phyloP scores from a whole-genome alignment of 2,329 filamentous ascomycete genomes.

The Thielaviopsis punctulata region DNA sequence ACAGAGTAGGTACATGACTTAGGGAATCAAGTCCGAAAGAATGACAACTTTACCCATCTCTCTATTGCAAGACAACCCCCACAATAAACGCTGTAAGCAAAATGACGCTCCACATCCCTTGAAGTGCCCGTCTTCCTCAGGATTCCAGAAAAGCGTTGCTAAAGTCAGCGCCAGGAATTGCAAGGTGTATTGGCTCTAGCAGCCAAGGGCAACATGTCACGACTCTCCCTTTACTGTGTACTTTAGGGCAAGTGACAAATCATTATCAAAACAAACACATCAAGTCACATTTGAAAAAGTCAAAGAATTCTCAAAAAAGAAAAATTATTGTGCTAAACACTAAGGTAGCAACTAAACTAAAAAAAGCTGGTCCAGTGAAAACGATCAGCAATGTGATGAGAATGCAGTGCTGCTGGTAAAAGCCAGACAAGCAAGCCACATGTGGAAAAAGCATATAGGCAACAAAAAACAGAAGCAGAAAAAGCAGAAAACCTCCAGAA shows the following conservation, averaged over 20 bases:
- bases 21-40: conserved; percentile 14
- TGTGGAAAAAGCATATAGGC: conserved; percentile 13
- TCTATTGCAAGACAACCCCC: no score
- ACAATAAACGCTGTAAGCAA: neutral
- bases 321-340: neutral
- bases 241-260: neutral
- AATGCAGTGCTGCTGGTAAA: neutral
- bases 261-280: no score
- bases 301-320: neutral
- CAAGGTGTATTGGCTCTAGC: neutral
- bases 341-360: neutral
- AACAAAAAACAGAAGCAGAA: conserved; percentile 16
- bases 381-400: neutral
- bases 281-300: neutral
- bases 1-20: conserved; percentile 6
- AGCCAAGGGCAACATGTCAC: neutral
- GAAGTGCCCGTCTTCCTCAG: neutral
- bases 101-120: neutral
- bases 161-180: neutral
- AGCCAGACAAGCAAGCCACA: neutral
- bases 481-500: neutral
- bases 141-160: neutral
- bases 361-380: neutral
- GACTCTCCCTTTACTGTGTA: no score
- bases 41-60: no score